Conservation (phyloP, 129 eudicot genomes). For the Helichrysum umbraculigerum region DNA sequence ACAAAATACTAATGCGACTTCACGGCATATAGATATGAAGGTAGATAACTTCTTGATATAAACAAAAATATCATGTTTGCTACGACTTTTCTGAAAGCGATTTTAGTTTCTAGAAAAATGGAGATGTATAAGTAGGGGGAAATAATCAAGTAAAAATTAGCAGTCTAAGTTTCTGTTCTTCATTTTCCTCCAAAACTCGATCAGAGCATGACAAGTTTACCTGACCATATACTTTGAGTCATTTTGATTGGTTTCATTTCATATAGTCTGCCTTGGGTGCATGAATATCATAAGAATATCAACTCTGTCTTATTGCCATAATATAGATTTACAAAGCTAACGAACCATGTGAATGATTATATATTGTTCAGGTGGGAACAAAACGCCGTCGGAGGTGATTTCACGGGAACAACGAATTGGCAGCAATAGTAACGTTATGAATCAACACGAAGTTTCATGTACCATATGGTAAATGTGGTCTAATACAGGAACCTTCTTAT, state of each 20-base stretch:
- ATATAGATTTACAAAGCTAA: background rate
- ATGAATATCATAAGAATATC: background rate
- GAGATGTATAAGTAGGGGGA: background rate
- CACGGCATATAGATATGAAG: conserved; percentile 67
- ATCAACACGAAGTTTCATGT: too few relatives aligned
- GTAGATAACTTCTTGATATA: conserved; percentile 39
- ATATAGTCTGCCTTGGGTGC: background rate
- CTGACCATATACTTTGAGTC: background rate
- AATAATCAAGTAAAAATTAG: too few relatives aligned
- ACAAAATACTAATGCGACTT: conserved; percentile 60
- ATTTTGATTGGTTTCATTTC: background rate
- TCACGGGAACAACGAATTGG: too few relatives aligned
- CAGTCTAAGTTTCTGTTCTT: background rate
- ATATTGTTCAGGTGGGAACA: too few relatives aligned
- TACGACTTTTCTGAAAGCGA: too few relatives aligned
- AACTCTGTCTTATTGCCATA: background rate
- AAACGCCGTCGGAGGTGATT: too few relatives aligned
- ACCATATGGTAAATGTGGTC: conserved; percentile 18
- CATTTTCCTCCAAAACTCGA: background rate
- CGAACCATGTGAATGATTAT: too few relatives aligned
- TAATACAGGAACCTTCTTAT: conserved; percentile 19
- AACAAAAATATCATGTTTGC: background rate
- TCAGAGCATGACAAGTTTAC: too few relatives aligned
- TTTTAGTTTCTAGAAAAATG: too few relatives aligned
- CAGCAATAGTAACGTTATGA: too few relatives aligned